phyloP scores from a whole-genome alignment of 148 eudicot species.

The Chenopodium album region DNA sequence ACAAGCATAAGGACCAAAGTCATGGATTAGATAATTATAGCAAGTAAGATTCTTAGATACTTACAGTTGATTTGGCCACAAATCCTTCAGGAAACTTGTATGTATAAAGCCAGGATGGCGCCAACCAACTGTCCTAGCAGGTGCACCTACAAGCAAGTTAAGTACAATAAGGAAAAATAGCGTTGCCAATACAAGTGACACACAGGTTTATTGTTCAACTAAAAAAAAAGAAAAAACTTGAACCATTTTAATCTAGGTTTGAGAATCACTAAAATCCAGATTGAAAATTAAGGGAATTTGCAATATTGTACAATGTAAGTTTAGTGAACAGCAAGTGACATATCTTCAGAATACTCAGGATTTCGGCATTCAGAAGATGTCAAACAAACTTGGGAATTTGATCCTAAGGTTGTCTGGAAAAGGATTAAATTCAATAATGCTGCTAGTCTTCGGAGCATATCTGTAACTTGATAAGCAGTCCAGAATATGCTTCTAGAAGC shows the following conservation, averaged over 20 bases:
- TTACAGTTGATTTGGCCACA: slow-evolving; percentile 77
- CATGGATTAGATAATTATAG: background rate
- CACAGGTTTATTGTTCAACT: background rate
- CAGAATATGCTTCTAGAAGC: no score
- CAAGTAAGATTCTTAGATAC: slow-evolving; percentile 11
- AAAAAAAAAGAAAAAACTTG: background rate
- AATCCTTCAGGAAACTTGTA: slow-evolving; percentile 80
- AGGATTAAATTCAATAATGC: no score
- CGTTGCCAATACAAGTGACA: background rate
- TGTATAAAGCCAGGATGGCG: slow-evolving; percentile 96
- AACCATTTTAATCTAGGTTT: background rate
- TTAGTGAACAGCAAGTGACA: no score
- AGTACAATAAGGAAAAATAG: background rate
- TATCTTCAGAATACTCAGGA: no score
- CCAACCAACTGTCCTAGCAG: slow-evolving; percentile 97
- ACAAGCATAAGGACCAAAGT: slow-evolving; percentile 5
- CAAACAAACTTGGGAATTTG: no score
- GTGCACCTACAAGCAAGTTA: slow-evolving; percentile 55
- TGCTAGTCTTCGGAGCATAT: no score
- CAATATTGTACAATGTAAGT: background rate
- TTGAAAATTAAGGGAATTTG: background rate
- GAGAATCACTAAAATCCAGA: background rate
- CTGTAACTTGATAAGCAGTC: no score
- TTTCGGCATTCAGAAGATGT: no score
- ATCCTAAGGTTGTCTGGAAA: no score